These are phyloP conservation scores for Candida lessepsii DNA, from an alignment of 805 yeast genomes.

Conservation along the genomic window DNA sequence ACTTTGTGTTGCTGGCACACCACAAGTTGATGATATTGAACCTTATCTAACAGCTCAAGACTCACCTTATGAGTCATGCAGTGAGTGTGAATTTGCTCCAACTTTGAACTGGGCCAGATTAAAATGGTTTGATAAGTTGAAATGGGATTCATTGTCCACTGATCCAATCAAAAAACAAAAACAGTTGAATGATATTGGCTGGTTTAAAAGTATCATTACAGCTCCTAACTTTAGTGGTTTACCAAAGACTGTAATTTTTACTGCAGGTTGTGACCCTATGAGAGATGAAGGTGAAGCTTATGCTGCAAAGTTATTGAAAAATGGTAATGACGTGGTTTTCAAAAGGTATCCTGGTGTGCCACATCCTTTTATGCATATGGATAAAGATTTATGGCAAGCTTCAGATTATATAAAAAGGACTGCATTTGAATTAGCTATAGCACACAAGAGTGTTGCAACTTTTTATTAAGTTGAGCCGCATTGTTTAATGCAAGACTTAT, in stretches of 20 bases:
- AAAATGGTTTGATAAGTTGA: conserved; percentile 27
- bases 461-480: too few species aligned
- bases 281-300: conserved; percentile 32
- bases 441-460: conserved; percentile 16
- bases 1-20: conserved; percentile 28
- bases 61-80: conserved; percentile 23
- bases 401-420: conserved; percentile 24
- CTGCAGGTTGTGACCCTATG: conserved; percentile 34
- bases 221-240: conserved; percentile 25
- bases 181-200: conserved; percentile 24
- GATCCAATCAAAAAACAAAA: conserved; percentile 14
- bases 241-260: conserved; percentile 26
- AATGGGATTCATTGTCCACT: conserved; percentile 24
- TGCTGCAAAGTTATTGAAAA: conserved; percentile 22
- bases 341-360: conserved; percentile 31
- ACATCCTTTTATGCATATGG: conserved; percentile 35
- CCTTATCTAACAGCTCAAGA: conserved; percentile 20
- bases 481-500: too few species aligned
- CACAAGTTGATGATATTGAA: conserved; percentile 30
- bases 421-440: conserved; percentile 25
- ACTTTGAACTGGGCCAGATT: conserved; percentile 30
- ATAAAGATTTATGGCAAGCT: conserved; percentile 28
- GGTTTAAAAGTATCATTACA: conserved; percentile 25
- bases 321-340: conserved; percentile 26
- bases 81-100: conserved; percentile 31